Evolutionary conservation across 1,284 basidiomycete genomes (phyloP), one percentile per base, ranked within the genome.

Genomic region (Malassezia sympodialis): DNA sequence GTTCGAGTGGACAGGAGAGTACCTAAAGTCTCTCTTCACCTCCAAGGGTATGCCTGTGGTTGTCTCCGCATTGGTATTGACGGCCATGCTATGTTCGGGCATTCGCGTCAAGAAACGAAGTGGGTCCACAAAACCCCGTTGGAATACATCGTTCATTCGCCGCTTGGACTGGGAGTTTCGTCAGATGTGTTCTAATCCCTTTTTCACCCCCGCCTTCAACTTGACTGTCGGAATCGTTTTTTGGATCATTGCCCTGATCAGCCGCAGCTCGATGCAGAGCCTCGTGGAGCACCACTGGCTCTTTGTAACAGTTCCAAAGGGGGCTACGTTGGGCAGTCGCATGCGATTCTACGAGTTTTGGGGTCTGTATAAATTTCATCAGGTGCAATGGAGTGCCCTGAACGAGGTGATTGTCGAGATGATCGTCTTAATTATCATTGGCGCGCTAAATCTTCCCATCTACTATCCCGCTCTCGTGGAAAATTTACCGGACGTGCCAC

Each of bases 341-440:
- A 51, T 51, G 49, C 24, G 26, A 12, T 51, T 51, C 49, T 51
- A 23, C 19, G 49, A 51, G n/a, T 51, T 51, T 24, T 51, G 49
- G 49, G 15, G 12, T 4, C 17, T 51, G 17, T 51, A 28, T 19
- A 43, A 51, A 17, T 51, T 51, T n/a, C 11, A 26, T 10, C 15
- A 42, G 15, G 31, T 51, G 7, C 49, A 28, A 14, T 51, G 49
- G 49, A 17, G 21, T 43, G 49, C 49, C 21, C 28, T 51, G 1
- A 19, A 35, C 10, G 17, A 24, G 4, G 27, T 42, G 12, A 24
- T 44, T 11, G 49, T 51, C 31, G 49, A 51, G 17, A 51, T 51
- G 15, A 17, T 51, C 27, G 31, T 51, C 2, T 30, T 51, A 19
- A 40, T 51, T 17, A 35, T 51, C 19, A 51, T 51, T 17, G 49